These are phyloP conservation scores for Coemansia sp. DNA, from an alignment of 192 early-diverging fungal species.

Conservation along the genomic window DNA sequence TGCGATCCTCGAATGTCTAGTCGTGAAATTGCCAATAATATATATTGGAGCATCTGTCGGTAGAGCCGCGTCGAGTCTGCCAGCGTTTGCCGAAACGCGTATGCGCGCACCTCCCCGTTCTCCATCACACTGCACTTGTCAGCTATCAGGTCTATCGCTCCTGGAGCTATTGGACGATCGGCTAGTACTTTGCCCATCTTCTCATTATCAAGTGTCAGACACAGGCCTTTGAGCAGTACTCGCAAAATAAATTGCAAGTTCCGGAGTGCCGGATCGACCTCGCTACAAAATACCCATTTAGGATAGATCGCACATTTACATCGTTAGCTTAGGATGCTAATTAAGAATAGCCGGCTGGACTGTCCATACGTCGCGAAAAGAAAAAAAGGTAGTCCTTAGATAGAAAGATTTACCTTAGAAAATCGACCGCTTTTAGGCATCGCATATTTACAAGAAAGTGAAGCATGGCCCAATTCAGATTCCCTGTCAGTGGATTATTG, in stretches of 20 bases:
- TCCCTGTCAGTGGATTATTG: constrained; percentile 44
- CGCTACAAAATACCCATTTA: neutral
- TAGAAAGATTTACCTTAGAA: constrained; percentile 17
- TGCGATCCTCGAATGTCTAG: constrained; percentile 37
- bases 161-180: constrained; percentile 33
- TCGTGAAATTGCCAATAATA: constrained; percentile 31
- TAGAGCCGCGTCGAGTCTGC: constrained; percentile 33
- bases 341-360: neutral
- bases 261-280: constrained; percentile 35
- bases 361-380: neutral
- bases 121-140: constrained; percentile 37
- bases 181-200: constrained; percentile 33
- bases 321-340: neutral
- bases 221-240: constrained; percentile 33
- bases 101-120: constrained; percentile 38
- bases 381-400: too few relatives aligned
- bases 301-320: neutral
- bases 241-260: constrained; percentile 45
- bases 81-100: constrained; percentile 41
- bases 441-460: constrained; percentile 50
- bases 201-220: constrained; percentile 12
- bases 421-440: constrained; percentile 51
- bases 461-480: constrained; percentile 51
- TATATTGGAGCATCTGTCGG: constrained; percentile 42
- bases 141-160: constrained; percentile 34